A percentile compares a stretch with the other conserved stretches of the same genome.
phyloP scores from a whole-genome alignment of 345 rosid species.

The Citrus inodora region DNA sequence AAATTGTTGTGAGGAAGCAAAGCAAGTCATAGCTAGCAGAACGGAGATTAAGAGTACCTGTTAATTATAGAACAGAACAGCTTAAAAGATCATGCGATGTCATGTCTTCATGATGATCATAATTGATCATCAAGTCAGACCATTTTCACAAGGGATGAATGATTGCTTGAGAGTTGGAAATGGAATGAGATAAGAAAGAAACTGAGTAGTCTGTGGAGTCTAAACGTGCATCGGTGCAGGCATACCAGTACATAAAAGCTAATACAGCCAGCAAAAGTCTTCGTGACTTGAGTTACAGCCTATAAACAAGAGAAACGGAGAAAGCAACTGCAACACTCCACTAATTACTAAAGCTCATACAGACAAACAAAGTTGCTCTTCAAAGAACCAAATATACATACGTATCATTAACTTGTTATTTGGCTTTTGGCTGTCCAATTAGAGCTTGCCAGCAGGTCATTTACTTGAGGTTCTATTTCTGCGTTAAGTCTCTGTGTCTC shows the following conservation, averaged over 20 bases:
- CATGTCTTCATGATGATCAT: too few relatives aligned
- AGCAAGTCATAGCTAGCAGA: not conserved
- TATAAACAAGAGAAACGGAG: not conserved
- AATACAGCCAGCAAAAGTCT: too few relatives aligned
- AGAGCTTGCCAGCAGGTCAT: not conserved
- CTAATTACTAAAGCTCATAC: too few relatives aligned
- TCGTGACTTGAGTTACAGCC: not conserved
- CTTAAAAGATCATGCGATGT: not conserved
- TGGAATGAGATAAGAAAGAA: not conserved
- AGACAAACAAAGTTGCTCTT: too few relatives aligned
- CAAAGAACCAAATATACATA: too few relatives aligned
- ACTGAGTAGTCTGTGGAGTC: not conserved
- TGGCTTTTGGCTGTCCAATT: not conserved
- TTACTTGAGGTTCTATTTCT: not conserved
- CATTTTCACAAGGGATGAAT: not conserved
- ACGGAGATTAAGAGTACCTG: not conserved
- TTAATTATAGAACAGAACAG: conserved; percentile 3
- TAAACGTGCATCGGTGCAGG: conserved; percentile 1
- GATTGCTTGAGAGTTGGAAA: not conserved
- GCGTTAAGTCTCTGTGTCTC: not conserved
- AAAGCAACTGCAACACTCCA: fast-evolving
- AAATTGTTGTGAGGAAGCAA: not conserved
- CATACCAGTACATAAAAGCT: not conserved
- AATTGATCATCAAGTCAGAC: not conserved
- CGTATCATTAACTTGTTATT: too few relatives aligned